Percentiles rank a stretch among this genome's conserved stretches.
phyloP scores from a whole-genome alignment of 2,329 filamentous ascomycete species.

The Neodidymelliopsis sp. region DNA sequence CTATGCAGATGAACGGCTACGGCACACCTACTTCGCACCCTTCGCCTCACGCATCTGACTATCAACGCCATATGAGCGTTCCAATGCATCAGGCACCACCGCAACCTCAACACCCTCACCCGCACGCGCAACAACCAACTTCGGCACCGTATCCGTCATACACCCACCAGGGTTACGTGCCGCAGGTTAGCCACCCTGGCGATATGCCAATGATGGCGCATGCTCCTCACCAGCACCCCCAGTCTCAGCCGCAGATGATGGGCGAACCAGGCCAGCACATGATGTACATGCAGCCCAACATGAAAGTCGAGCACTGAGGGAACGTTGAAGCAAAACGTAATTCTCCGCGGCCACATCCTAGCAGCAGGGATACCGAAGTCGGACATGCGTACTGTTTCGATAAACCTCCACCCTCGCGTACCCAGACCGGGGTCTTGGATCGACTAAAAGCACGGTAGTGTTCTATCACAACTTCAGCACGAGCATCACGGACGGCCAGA shows the following conservation, averaged over 20 bases:
- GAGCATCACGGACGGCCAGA: constrained; percentile 6
- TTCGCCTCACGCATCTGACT: constrained; percentile 46
- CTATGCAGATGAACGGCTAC: constrained; percentile 49
- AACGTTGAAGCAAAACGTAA: constrained; percentile 8
- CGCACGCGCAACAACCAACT: constrained; percentile 37
- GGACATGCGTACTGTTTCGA: constrained; percentile 10
- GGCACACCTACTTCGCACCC: constrained; percentile 48
- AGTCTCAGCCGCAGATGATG: constrained; percentile 49
- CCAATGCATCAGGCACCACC: constrained; percentile 42
- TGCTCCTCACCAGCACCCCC: constrained; percentile 39
- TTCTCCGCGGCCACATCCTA: constrained; percentile 15
- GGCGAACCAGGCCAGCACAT: constrained; percentile 49
- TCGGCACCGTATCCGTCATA: constrained; percentile 40
- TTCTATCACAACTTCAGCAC: constrained; percentile 5
- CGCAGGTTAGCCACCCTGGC: constrained; percentile 43
- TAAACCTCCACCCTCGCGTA: constrained; percentile 11
- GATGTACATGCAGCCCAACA: constrained; percentile 51
- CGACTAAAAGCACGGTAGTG: not conserved
- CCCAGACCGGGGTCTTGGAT: constrained; percentile 6
- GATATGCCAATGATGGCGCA: constrained; percentile 51
- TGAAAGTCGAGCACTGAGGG: constrained; percentile 51
- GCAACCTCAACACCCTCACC: constrained; percentile 34
- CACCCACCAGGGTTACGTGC: constrained; percentile 44
- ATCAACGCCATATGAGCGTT: constrained; percentile 48
- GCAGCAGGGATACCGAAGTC: constrained; percentile 12